Conservation (phyloP, 768 basidiomycete genomes). For the Boletus sp. region DNA sequence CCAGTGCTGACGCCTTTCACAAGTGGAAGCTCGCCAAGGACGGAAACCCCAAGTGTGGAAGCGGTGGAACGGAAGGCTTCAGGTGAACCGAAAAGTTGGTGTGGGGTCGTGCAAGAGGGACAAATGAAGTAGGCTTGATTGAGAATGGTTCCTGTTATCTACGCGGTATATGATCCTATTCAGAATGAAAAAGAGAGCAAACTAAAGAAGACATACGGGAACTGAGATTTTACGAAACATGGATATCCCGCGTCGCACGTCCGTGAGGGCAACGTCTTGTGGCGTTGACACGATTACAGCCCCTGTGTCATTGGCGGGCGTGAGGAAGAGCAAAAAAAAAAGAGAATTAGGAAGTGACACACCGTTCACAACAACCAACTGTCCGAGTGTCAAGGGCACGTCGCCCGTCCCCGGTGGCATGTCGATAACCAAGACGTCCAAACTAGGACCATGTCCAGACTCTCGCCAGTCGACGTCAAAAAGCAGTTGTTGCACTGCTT, state of each 20-base stretch:
- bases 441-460: conserved; percentile 35
- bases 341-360: conserved; percentile 19
- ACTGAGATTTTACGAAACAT: conserved; percentile 90
- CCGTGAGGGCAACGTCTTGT: conserved; percentile 88
- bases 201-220: conserved; percentile 54
- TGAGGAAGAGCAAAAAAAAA: not conserved
- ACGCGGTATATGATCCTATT: not conserved
- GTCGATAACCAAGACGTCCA: conserved; percentile 89
- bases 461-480: conserved; percentile 93
- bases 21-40: conserved; percentile 82
- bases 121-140: conserved; percentile 88
- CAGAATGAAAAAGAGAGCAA: not conserved
- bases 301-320: conserved; percentile 44
- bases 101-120: conserved; percentile 61
- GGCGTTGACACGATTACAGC: conserved; percentile 94
- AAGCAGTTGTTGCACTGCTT: conserved; percentile 92
- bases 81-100: conserved; percentile 71
- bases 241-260: conserved; percentile 88
- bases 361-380: conserved; percentile 85
- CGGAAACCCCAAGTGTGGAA: conserved; percentile 49
- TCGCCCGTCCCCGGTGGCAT: conserved; percentile 99
- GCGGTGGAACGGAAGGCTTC: conserved; percentile 62
- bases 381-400: conserved; percentile 88
- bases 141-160: conserved; percentile 86
- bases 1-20: conserved; percentile 69